Percentiles rank a stretch among this genome's conserved stretches.
These are phyloP conservation scores for Neckera pumila DNA, from an alignment of 225 moss, liverwort and hornwort genomes.

Conservation along the genomic window DNA sequence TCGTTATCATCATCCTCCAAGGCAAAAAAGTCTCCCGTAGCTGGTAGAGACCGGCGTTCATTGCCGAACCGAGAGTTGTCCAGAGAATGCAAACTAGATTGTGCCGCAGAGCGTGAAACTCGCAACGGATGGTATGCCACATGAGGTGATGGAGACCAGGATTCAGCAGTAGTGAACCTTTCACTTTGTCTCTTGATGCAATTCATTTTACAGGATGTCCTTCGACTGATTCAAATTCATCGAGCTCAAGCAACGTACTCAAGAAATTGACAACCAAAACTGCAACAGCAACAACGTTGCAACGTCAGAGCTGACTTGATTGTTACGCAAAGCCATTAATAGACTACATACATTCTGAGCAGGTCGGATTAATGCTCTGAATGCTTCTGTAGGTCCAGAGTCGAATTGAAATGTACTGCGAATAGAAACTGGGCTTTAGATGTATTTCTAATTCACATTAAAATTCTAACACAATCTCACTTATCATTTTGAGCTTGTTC, in stretches of 20 bases:
- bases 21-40: slow-evolving; percentile 1
- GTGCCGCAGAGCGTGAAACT: neutral
- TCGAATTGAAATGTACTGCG: neutral
- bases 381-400: neutral
- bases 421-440: neutral
- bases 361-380: neutral
- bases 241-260: neutral
- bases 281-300: neutral
- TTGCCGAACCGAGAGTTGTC: neutral
- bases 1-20: neutral
- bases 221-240: neutral
- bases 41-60: neutral
- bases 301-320: neutral
- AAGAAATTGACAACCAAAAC: neutral
- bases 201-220: neutral
- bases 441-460: neutral
- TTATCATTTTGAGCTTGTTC: neutral
- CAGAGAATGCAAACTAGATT: neutral
- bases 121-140: neutral
- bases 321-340: neutral
- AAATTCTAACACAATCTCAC: neutral
- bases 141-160: slow-evolving; percentile 3
- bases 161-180: neutral
- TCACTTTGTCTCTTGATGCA: neutral
- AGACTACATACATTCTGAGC: neutral